Conservation (phyloP, 2,329 filamentous ascomycete genomes). For the Aspergillus felis region DNA sequence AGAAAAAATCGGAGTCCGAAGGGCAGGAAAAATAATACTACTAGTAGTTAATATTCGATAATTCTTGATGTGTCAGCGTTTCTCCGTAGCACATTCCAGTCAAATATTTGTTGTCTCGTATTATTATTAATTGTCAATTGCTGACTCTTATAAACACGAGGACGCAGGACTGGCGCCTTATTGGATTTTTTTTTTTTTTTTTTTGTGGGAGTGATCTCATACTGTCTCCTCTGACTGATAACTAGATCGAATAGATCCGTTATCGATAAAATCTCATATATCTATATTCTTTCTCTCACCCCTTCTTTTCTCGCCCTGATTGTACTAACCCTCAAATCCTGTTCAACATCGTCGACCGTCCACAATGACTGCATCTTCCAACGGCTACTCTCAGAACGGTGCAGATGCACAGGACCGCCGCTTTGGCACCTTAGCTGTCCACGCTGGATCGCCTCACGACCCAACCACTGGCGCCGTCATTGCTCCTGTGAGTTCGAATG, state of each 20-base stretch:
- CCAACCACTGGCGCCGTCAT: constrained; percentile 92
- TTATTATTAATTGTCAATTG: neutral
- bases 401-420: constrained; percentile 68
- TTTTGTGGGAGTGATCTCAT: neutral
- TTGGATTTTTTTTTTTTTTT: neutral
- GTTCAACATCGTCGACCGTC: neutral
- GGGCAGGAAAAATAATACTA: neutral
- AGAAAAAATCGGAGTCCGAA: neutral
- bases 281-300: constrained; percentile 6
- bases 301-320: neutral
- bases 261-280: neutral
- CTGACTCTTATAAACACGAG: neutral
- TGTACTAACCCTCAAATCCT: neutral
- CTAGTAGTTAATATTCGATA: neutral
- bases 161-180: neutral
- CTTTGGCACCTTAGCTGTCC: constrained; percentile 92
- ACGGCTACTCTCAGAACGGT: constrained; percentile 23
- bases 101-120: neutral
- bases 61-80: neutral
- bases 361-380: constrained; percentile 20
- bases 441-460: constrained; percentile 88
- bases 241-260: too few relatives aligned
- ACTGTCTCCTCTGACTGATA: neutral
- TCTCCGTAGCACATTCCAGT: neutral
- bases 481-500: constrained; percentile 57